phyloP scores from a whole-genome alignment of 1,284 basidiomycete genomes.

The Tremellales sp. region DNA sequence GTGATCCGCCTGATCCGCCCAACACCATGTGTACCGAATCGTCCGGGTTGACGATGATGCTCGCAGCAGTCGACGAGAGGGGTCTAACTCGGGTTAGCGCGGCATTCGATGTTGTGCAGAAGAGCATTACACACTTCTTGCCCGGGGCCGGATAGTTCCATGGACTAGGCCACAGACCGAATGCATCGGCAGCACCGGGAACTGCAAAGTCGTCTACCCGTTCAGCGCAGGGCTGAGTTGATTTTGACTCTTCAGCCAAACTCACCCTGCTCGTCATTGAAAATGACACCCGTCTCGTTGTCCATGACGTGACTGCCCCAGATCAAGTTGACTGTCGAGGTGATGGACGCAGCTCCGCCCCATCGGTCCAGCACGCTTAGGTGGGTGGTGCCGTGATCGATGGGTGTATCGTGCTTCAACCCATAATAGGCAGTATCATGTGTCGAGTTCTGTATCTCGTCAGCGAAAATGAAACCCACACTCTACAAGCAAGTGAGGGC shows the following conservation, averaged over 20 bases:
- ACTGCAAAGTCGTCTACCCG: conserved; percentile 74
- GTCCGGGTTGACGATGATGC: conserved; percentile 69
- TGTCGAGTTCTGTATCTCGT: conserved; percentile 63
- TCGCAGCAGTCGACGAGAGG: conserved; percentile 74
- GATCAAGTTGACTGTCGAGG: conserved; percentile 78
- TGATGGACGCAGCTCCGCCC: conserved; percentile 80
- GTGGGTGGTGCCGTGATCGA: conserved; percentile 90
- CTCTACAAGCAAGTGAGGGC: conserved; percentile 9
- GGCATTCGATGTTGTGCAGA: background rate
- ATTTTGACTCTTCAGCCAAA: background rate
- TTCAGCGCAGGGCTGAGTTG: conserved; percentile 1
- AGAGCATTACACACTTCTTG: conserved; percentile 56
- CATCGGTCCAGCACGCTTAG: conserved; percentile 72
- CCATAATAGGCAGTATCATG: conserved; percentile 78
- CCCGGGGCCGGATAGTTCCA: conserved; percentile 82
- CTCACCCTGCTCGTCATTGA: conserved; percentile 69
- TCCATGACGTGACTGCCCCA: conserved; percentile 86
- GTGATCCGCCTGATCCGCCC: conserved; percentile 81
- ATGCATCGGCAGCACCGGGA: conserved; percentile 72
- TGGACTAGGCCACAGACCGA: conserved; percentile 79
- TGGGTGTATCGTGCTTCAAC: conserved; percentile 68
- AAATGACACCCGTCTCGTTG: conserved; percentile 74
- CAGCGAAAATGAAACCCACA: conserved; percentile 3
- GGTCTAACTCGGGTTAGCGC: too few relatives aligned
- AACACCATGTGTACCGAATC: conserved; percentile 68